These are phyloP conservation scores for Zarea fungicola DNA, from an alignment of 2,329 filamentous ascomycete species.

Conservation along the genomic window DNA sequence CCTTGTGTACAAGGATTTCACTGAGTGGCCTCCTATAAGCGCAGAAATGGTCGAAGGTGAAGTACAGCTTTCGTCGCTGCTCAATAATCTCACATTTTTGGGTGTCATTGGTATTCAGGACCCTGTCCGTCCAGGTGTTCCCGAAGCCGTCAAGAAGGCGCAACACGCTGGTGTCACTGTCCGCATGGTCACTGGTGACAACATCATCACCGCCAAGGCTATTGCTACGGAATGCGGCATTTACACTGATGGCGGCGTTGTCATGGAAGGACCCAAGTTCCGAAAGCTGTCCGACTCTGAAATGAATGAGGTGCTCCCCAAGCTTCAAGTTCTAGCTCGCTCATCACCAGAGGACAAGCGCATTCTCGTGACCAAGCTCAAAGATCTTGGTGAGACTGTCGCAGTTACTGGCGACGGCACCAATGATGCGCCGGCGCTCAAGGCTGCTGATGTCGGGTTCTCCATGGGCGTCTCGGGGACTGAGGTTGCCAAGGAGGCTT, in stretches of 20 bases:
- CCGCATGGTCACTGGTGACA: constrained; percentile 70
- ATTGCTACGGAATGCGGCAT: constrained; percentile 72
- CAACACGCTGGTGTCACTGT: constrained; percentile 61
- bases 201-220: constrained; percentile 61
- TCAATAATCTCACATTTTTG: constrained; percentile 63
- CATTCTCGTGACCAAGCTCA: constrained; percentile 56
- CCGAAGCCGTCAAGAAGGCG: constrained; percentile 58
- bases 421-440: constrained; percentile 56
- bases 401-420: constrained; percentile 59
- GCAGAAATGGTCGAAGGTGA: constrained; percentile 61
- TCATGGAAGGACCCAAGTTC: constrained; percentile 66
- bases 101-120: constrained; percentile 68
- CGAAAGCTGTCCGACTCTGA: constrained; percentile 54
- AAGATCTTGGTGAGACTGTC: constrained; percentile 55
- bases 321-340: constrained; percentile 58
- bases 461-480: constrained; percentile 59
- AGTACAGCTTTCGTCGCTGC: constrained; percentile 49
- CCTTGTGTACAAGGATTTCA: constrained; percentile 68
- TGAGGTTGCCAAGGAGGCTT: constrained; percentile 58
- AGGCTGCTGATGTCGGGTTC: constrained; percentile 57
- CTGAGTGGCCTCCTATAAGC: constrained; percentile 60
- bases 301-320: constrained; percentile 53
- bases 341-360: constrained; percentile 64
- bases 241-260: constrained; percentile 50
- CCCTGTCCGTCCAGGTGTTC: constrained; percentile 60